Evolutionary conservation across 805 yeast genomes (phyloP).

Genomic region (Ogataea dorogensis): DNA sequence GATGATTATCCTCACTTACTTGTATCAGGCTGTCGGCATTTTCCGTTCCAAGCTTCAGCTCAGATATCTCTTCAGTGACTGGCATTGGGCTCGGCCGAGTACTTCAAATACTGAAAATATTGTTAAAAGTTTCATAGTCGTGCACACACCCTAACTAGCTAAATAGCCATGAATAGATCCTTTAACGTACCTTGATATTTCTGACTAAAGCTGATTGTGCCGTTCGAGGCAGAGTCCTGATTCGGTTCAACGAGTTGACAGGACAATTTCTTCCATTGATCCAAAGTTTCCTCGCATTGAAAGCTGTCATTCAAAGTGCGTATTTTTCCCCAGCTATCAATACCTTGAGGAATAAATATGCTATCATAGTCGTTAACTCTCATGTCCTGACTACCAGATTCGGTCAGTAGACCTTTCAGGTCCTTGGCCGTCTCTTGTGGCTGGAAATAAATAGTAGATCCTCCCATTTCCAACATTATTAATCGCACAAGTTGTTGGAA

Average conservation of each 20-base stretch:
- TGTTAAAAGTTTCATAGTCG: not conserved
- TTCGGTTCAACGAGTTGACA: slow-evolving; percentile 4
- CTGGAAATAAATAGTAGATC: slow-evolving; percentile 13
- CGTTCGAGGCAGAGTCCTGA: not conserved
- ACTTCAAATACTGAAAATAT: too few relatives aligned
- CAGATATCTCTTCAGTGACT: too few relatives aligned
- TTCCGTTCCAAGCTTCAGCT: too few relatives aligned
- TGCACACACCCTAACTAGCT: slow-evolving; percentile 1
- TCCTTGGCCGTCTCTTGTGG: slow-evolving; percentile 1
- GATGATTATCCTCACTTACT: too few relatives aligned
- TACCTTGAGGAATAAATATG: slow-evolving; percentile 43
- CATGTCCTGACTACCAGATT: not conserved
- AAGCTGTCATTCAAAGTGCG: slow-evolving; percentile 36
- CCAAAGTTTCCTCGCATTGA: slow-evolving; percentile 23
- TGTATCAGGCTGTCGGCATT: too few relatives aligned
- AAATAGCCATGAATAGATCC: slow-evolving; percentile 6
- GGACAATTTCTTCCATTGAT: slow-evolving; percentile 20
- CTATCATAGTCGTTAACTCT: slow-evolving; percentile 19
- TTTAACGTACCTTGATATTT: slow-evolving; percentile 14
- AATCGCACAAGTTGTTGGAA: slow-evolving; percentile 28
- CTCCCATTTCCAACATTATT: slow-evolving; percentile 14
- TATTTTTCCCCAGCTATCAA: slow-evolving; percentile 55
- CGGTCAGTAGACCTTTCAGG: slow-evolving; percentile 1
- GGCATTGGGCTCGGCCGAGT: too few relatives aligned
- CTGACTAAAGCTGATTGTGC: not conserved